phyloP scores from a whole-genome alignment of 225 moss, liverwort and hornwort genomes.

The Thuidium tamariscinum region DNA sequence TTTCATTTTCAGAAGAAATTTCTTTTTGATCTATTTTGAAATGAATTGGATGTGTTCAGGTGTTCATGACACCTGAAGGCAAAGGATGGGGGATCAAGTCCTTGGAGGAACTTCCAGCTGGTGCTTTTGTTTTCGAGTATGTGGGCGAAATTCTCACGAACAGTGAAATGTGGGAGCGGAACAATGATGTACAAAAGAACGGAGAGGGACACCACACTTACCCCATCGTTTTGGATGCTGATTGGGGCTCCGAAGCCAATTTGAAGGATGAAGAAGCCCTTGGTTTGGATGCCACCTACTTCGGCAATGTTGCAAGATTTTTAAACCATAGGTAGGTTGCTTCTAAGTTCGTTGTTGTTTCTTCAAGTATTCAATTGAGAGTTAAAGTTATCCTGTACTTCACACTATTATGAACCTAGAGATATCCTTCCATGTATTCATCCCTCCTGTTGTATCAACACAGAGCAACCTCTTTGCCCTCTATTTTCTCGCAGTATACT shows the following conservation, averaged over 20 bases:
- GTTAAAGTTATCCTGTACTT: background rate
- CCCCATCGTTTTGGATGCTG: slow-evolving; percentile 45
- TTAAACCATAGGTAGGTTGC: slow-evolving; percentile 41
- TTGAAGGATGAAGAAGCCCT: slow-evolving; percentile 52
- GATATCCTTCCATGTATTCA: background rate
- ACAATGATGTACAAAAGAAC: slow-evolving; percentile 1
- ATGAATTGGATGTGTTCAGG: slow-evolving; percentile 19
- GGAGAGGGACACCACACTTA: slow-evolving; percentile 30
- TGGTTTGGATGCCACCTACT: slow-evolving; percentile 56
- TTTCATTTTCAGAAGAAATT: background rate
- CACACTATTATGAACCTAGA: background rate
- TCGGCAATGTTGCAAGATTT: slow-evolving; percentile 60
- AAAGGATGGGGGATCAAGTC: slow-evolving; percentile 61
- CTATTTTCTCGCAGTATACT: background rate
- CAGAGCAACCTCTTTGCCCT: background rate
- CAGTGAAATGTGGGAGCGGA: slow-evolving; percentile 53
- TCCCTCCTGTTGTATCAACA: background rate
- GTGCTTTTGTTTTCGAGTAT: slow-evolving; percentile 59
- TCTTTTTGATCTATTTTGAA: background rate
- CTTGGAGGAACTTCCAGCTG: slow-evolving; percentile 47
- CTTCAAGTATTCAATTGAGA: background rate
- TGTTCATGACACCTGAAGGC: slow-evolving; percentile 53
- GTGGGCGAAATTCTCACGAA: slow-evolving; percentile 60
- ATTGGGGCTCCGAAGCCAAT: slow-evolving; percentile 55
- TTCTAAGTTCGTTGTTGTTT: background rate